Conservation (phyloP, 371 early-diverging fungal species). For the Blakeslea trispora region DNA sequence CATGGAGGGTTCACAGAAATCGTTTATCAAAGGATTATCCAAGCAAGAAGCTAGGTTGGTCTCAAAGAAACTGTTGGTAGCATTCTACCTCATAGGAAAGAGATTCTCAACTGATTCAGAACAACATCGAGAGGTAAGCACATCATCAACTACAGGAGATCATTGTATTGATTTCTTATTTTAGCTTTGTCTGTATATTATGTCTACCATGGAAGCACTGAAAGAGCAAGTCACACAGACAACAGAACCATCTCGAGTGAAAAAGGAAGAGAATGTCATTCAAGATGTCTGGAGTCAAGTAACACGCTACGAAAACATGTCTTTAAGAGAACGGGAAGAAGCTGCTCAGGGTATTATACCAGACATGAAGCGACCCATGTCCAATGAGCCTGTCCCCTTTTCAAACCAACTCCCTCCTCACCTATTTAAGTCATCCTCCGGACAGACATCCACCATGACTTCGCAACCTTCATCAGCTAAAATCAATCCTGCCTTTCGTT, state of each 20-base stretch:
- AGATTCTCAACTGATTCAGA: slow-evolving; percentile 28
- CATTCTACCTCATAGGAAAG: slow-evolving; percentile 32
- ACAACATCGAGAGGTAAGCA: slow-evolving; percentile 13
- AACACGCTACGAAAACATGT: slow-evolving; percentile 37
- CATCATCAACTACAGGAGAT: neutral
- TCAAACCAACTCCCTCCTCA: slow-evolving; percentile 8
- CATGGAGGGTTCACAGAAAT: slow-evolving; percentile 12
- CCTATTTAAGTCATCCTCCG: no score
- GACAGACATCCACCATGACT: no score
- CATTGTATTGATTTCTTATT: neutral
- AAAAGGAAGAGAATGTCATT: slow-evolving; percentile 4
- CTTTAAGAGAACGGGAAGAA: slow-evolving; percentile 40
- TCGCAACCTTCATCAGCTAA: neutral
- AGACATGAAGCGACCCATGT: slow-evolving; percentile 11
- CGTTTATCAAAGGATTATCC: slow-evolving; percentile 20
- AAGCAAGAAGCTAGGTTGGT: slow-evolving; percentile 19
- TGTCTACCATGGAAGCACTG: slow-evolving; percentile 9
- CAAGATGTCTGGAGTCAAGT: slow-evolving; percentile 40
- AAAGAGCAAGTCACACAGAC: neutral
- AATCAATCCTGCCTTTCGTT: slow-evolving; percentile 10
- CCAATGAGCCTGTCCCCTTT: slow-evolving; percentile 1
- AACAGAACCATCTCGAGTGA: neutral
- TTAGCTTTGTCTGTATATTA: slow-evolving; percentile 27
- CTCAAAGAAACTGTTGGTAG: slow-evolving; percentile 34
- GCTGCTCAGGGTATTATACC: slow-evolving; percentile 22